Conservation (phyloP, 768 basidiomycete species). For the Lactarius indigo region DNA sequence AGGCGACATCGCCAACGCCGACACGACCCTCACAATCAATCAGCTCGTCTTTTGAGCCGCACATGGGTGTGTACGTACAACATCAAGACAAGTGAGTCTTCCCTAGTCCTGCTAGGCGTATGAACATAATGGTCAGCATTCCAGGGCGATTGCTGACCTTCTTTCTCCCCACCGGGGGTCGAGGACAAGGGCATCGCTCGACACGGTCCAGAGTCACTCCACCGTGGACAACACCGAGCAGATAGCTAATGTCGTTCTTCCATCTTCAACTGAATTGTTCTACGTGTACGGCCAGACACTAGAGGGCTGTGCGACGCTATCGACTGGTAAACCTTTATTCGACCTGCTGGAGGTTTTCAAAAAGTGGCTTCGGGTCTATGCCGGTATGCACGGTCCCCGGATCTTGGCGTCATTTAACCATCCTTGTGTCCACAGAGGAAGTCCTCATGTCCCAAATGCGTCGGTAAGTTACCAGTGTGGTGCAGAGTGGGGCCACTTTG, state of each 20-base stretch:
- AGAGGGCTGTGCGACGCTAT: conserved; percentile 90
- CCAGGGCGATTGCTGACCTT: conserved; percentile 87
- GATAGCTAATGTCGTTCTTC: conserved; percentile 65
- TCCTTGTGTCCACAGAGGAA: conserved; percentile 59
- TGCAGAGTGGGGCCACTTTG: neutral
- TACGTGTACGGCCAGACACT: conserved; percentile 95
- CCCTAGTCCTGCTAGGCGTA: neutral
- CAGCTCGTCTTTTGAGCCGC: conserved; percentile 86
- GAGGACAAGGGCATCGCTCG: conserved; percentile 65
- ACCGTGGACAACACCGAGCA: conserved; percentile 43
- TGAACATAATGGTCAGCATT: conserved; percentile 3
- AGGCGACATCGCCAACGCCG: conserved; percentile 45
- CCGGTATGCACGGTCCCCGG: conserved; percentile 49
- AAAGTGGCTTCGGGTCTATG: conserved; percentile 94
- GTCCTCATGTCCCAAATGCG: conserved; percentile 74
- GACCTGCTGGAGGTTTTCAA: conserved; percentile 79
- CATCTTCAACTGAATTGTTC: conserved; percentile 94
- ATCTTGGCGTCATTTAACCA: conserved; percentile 13
- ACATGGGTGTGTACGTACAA: conserved; percentile 91
- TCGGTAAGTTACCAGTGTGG: conserved; percentile 43
- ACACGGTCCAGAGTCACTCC: conserved; percentile 41
- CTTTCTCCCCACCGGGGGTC: conserved; percentile 70
- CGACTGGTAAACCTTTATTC: conserved; percentile 77
- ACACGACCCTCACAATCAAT: conserved; percentile 60
- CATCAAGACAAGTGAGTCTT: conserved; percentile 87